Evolutionary conservation across 1,139 yeast genomes (phyloP).

Genomic region (Zhuliangozyma blackwelliae): DNA sequence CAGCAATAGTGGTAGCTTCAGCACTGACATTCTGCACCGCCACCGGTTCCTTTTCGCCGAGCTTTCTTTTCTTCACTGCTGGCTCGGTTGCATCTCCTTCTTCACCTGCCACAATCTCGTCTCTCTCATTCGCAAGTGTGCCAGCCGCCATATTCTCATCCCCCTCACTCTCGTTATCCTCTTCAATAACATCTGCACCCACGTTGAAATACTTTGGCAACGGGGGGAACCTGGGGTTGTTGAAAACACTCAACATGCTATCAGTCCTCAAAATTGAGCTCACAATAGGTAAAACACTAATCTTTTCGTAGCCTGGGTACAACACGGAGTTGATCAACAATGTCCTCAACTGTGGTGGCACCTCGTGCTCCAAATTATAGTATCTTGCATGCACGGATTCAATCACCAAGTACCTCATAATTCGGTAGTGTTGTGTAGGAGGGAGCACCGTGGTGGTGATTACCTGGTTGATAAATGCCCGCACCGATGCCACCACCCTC

Average conservation of each 20-base stretch:
- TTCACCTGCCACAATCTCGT: conserved; percentile 15
- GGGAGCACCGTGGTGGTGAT: conserved; percentile 53
- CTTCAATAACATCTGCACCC: conserved; percentile 15
- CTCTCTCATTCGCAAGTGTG: conserved; percentile 5
- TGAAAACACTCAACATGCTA: conserved; percentile 47
- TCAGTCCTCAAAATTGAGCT: conserved; percentile 43
- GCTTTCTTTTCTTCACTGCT: conserved; percentile 7
- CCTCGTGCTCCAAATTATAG: conserved; percentile 19
- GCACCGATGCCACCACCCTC: conserved; percentile 33
- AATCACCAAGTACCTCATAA: conserved; percentile 53
- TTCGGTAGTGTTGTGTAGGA: conserved; percentile 57
- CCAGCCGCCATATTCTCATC: conserved; percentile 9
- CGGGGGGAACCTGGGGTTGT: conserved; percentile 79
- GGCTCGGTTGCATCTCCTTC: conserved; percentile 3
- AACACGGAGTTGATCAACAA: conserved; percentile 52
- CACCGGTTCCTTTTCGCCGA: conserved; percentile 15
- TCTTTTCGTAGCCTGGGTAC: conserved; percentile 60
- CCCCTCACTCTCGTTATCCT: conserved; percentile 16
- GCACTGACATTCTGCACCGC: conserved; percentile 3
- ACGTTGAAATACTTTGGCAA: conserved; percentile 33
- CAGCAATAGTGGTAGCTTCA: no score
- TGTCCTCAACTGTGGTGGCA: conserved; percentile 28
- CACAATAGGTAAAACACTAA: conserved; percentile 70
- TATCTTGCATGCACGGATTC: conserved; percentile 37
- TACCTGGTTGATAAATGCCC: conserved; percentile 46